Evolutionary conservation across 768 basidiomycete species (phyloP), one percentile per base, ranked within the genome.

Genomic region (Phaffia australis): DNA sequence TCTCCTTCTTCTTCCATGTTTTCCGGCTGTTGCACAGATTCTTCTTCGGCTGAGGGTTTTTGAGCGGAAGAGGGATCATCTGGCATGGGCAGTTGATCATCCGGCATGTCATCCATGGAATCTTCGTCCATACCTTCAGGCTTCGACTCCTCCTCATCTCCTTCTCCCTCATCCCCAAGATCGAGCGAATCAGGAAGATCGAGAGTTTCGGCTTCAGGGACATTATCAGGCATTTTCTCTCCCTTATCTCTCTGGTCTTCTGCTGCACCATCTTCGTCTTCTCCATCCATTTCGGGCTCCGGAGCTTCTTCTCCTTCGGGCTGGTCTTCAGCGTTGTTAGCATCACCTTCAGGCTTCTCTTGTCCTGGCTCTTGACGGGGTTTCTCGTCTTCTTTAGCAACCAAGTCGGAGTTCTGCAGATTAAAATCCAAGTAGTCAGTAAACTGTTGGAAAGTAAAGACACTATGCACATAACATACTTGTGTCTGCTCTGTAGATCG

Each of bases 131-230:
- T 18, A 5, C 27, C 56, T 54, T 8, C 23, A 30, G 19, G 60
- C 66, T 48, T 70, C 66, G 35, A 4, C 35, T 70, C 70, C 42
- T 67, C 66, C 59, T 76, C 73, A 25, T 78, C 76, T 16, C 75
- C 76, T 48, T 77, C 76, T 23, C 69, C 71, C 19, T 72, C 72
- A 14, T 69, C 70, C 14, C 78, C 82, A 16, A 93, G 75, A 62
- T 89, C 79, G 77, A 94, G 80, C 69, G 90, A 85, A 46, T 97
- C 93, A 0, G 94, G 94, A 14, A 98, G 81, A 72, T 98, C 87
- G 54, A 98, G 81, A 5, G 84, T 85, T 60, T 94, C 81, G 2
- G 86, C 86, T 68, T 95, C 88, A 27, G 81, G 85, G 55, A 90
- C 76, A 67, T 84, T 80, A 23, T 90, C 83, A 65, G 93, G 86